Evolutionary conservation across 2,329 filamentous ascomycete genomes (phyloP), one percentile per base, ranked within the genome.

Genomic region (Cercospora nicotianae): DNA sequence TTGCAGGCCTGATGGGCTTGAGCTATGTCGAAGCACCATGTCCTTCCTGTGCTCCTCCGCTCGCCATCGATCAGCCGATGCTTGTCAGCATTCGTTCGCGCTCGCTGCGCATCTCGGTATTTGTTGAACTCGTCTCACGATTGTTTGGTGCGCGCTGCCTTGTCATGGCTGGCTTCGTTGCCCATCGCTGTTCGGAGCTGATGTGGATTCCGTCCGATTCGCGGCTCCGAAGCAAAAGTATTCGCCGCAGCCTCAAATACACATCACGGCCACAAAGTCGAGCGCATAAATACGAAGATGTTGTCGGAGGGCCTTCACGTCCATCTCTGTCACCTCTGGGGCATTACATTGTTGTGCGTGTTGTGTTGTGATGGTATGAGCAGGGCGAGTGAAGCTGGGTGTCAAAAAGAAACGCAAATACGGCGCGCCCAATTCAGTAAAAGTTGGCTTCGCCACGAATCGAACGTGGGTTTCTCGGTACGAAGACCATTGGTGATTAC

Each of bases 381-480:
- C 45, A 48, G 45, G 18, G 18, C 45, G 45, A 26, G 45, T 3
- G 18, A 51, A 51, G 45, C 45, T 13, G 18, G 18, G 20, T 7
- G 45, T 23, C 18, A 26, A 51, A 48, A 51, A 23, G 45, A 8
- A 8, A 26, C 20, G 18, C 16, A 5, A n/a, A 39, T 13, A 10
- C 18, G 45, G 18, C n/a, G 18, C 13, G 45, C 45, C 26, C 45
- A 51, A 58, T 5, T 12, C 53, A 28, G 48, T 26, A 42, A 61
- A 61, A 61, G 20, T 45, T 61, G 59, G 26, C 42, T 18, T 61
- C 36, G 59, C 59, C 36, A 48, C 59, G 59, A 61, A 23, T 61
- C 59, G 59, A 48, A 61, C 59, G 59, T 48, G 36, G 59, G 33
- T 48, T 45, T 61, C 36, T 16, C 59, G 28, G 59, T 28, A 58